Percentiles rank a stretch among this genome's conserved stretches.
phyloP scores from a whole-genome alignment of 371 early-diverging fungal genomes.

The Mortierella sp. region DNA sequence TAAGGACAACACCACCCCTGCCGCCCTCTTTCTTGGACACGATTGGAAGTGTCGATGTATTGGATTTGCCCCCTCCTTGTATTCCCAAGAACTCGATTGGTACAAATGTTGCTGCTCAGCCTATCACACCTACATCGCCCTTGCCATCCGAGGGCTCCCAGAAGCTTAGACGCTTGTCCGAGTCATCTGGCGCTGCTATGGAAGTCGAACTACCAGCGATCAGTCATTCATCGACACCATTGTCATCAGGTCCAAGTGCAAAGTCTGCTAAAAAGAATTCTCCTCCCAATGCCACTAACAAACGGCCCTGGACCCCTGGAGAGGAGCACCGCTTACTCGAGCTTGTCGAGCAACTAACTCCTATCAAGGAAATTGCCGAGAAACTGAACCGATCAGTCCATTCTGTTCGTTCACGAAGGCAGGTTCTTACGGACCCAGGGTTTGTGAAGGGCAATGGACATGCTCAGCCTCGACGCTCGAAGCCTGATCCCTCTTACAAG shows the following conservation, averaged over 20 bases:
- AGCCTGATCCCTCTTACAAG: constrained; percentile 33
- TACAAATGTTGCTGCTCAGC: background rate
- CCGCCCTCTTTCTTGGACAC: constrained; percentile 17
- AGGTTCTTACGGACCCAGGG: constrained; percentile 42
- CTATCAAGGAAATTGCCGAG: constrained; percentile 42
- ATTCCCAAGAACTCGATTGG: background rate
- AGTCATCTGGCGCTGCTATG: background rate
- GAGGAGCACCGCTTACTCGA: constrained; percentile 25
- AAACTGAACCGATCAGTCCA: constrained; percentile 32
- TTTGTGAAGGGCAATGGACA: constrained; percentile 47
- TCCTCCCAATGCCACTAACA: too few relatives aligned
- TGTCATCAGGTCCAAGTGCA: too few relatives aligned
- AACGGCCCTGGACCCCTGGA: constrained; percentile 35
- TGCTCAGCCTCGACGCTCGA: constrained; percentile 29
- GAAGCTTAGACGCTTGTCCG: background rate
- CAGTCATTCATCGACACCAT: constrained; percentile 1
- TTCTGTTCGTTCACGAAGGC: constrained; percentile 42
- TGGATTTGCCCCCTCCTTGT: constrained; percentile 10
- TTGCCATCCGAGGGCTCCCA: background rate
- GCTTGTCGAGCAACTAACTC: constrained; percentile 19
- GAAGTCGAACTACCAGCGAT: background rate
- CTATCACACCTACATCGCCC: constrained; percentile 28
- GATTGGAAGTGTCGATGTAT: constrained; percentile 4
- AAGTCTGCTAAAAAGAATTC: too few relatives aligned
- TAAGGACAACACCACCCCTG: constrained; percentile 34